phyloP scores from a whole-genome alignment of 257 asterid species.

The Buddleja alternifolia region DNA sequence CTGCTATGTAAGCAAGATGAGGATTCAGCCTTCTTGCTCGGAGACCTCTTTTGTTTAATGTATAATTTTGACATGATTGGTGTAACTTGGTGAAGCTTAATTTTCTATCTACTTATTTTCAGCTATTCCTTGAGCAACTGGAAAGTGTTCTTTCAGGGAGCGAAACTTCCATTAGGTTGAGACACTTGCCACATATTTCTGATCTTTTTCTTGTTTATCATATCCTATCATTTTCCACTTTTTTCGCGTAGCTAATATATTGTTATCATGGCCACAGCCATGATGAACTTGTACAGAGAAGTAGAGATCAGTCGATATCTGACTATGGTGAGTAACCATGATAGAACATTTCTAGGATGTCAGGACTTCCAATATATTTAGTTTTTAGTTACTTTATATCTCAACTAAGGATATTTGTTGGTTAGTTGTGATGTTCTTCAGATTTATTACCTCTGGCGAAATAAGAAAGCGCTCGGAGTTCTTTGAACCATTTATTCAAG shows the following conservation, averaged over 20 bases:
- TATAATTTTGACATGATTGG: neutral
- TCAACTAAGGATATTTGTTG: slow-evolving; percentile 37
- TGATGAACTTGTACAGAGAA: slow-evolving; percentile 80
- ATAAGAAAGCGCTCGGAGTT: slow-evolving; percentile 86
- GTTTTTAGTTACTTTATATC: neutral
- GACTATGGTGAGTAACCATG: slow-evolving; percentile 77
- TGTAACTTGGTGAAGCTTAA: slow-evolving; percentile 25
- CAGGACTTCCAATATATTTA: slow-evolving; percentile 2
- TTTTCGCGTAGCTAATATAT: slow-evolving; percentile 15
- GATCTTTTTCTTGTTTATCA: slow-evolving; percentile 20
- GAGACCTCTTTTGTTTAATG: too few species aligned
- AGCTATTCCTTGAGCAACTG: slow-evolving; percentile 96
- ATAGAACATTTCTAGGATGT: slow-evolving; percentile 16
- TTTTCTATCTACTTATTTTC: slow-evolving; percentile 41
- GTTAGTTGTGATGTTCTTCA: slow-evolving; percentile 97
- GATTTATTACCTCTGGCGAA: slow-evolving; percentile 96
- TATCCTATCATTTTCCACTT: slow-evolving; percentile 7
- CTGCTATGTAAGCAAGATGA: too few species aligned
- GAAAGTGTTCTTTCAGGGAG: slow-evolving; percentile 75
- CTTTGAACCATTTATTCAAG: slow-evolving; percentile 88
- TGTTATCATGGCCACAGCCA: slow-evolving; percentile 54
- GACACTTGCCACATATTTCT: slow-evolving; percentile 23
- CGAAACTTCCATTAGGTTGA: slow-evolving; percentile 77
- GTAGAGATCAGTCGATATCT: slow-evolving; percentile 86
- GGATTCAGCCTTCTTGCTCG: too few species aligned